A percentile compares a stretch with the other conserved stretches of the same genome.
Evolutionary conservation across 371 early-diverging fungal genomes (phyloP).

Genomic region (Basidiobolus meristosporus): DNA sequence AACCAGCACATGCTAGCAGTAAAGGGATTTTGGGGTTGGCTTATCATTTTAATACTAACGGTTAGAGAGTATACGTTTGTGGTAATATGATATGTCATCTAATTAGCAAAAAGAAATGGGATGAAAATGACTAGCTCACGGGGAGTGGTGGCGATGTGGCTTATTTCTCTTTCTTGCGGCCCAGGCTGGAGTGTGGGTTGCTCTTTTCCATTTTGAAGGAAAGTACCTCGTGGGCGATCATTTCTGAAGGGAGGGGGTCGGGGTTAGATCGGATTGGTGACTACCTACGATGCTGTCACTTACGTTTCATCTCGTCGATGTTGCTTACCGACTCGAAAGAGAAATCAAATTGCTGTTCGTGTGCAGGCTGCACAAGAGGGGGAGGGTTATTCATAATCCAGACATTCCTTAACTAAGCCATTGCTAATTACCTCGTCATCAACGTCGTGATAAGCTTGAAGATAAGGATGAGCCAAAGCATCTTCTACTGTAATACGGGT

Average conservation of each 20-base stretch:
- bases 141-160: no score
- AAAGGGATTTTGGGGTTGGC: no score
- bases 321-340: constrained; percentile 74
- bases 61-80: no score
- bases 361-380: constrained; percentile 21
- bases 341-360: constrained; percentile 67
- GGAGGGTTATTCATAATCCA: constrained; percentile 1
- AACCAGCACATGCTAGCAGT: no score
- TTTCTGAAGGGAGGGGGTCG: constrained; percentile 14
- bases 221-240: constrained; percentile 80
- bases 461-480: constrained; percentile 62
- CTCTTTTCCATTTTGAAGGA: constrained; percentile 19
- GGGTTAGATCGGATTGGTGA: constrained; percentile 1
- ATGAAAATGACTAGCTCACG: no score
- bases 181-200: no score
- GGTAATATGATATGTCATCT: no score
- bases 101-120: no score
- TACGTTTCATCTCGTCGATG: constrained; percentile 77
- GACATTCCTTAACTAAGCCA: not conserved
- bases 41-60: no score
- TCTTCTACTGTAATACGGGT: constrained; percentile 64
- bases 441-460: constrained; percentile 54
- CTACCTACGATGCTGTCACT: constrained; percentile 5
- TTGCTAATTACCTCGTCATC: constrained; percentile 39
- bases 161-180: no score